Conservation (phyloP, 2,329 filamentous ascomycete species). For the Tolypocladium nubicola region DNA sequence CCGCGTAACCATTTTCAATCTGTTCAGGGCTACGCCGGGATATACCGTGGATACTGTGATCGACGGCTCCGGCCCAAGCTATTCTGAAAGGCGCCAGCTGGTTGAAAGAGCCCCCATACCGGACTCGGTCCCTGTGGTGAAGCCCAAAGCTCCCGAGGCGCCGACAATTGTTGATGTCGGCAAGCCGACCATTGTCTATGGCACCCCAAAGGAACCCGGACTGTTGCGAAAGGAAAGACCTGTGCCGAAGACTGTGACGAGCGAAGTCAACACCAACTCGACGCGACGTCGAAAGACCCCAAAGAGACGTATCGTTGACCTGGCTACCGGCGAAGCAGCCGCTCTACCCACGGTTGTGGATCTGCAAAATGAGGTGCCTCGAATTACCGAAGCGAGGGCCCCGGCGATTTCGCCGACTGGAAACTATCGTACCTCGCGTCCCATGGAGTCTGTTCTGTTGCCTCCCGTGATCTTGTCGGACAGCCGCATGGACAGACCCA, state of each 20-base stretch:
- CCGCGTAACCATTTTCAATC: slow-evolving; percentile 85
- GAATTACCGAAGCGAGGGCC: slow-evolving; percentile 9
- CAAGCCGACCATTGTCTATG: slow-evolving; percentile 53
- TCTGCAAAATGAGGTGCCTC: slow-evolving; percentile 8
- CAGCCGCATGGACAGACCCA: slow-evolving; percentile 16
- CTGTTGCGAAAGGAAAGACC: slow-evolving; percentile 52
- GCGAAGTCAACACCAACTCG: slow-evolving; percentile 47
- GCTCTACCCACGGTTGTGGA: slow-evolving; percentile 19
- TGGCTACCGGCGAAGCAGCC: slow-evolving; percentile 41
- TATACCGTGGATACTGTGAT: slow-evolving; percentile 87
- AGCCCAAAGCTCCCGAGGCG: slow-evolving; percentile 52
- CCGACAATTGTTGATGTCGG: slow-evolving; percentile 54
- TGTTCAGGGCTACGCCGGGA: slow-evolving; percentile 83
- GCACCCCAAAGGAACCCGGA: slow-evolving; percentile 34
- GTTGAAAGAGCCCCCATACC: slow-evolving; percentile 72
- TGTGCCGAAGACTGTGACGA: slow-evolving; percentile 39
- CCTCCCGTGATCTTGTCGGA: slow-evolving; percentile 20
- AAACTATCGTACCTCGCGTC: slow-evolving; percentile 35
- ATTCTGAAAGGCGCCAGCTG: slow-evolving; percentile 73
- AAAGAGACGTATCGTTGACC: slow-evolving; percentile 54
- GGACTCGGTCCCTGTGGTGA: slow-evolving; percentile 67
- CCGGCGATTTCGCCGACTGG: slow-evolving; percentile 12
- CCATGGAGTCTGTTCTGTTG: slow-evolving; percentile 25
- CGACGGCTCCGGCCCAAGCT: slow-evolving; percentile 74
- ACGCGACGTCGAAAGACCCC: slow-evolving; percentile 49